Conservation (phyloP, 2,329 filamentous ascomycete genomes). For the Plectosphaerella cucumerina region DNA sequence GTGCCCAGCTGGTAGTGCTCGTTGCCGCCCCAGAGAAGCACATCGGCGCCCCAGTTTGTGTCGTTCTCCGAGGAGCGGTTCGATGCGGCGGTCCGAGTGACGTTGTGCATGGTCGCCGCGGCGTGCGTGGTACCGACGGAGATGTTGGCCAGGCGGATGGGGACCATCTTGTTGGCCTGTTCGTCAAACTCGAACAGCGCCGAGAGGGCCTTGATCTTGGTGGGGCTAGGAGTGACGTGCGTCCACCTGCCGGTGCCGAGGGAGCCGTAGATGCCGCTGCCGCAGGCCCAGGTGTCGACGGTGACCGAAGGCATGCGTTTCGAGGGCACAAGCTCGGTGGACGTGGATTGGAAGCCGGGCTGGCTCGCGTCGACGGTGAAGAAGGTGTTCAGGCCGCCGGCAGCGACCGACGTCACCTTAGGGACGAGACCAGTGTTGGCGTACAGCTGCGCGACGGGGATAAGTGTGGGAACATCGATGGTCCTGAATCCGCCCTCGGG, state of each 20-base stretch:
- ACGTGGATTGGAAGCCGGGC: slow-evolving; percentile 33
- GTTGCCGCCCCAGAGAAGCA: slow-evolving; percentile 92
- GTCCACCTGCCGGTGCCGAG: slow-evolving; percentile 88
- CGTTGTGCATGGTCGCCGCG: slow-evolving; percentile 78
- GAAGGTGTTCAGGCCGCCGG: slow-evolving; percentile 83
- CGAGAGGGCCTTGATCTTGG: slow-evolving; percentile 78
- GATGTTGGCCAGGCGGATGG: slow-evolving; percentile 72
- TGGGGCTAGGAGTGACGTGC: slow-evolving; percentile 72
- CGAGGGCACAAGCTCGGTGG: slow-evolving; percentile 19
- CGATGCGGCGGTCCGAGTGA: slow-evolving; percentile 60
- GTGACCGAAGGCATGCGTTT: slow-evolving; percentile 40
- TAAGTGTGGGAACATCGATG: slow-evolving; percentile 64
- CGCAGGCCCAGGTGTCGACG: slow-evolving; percentile 82
- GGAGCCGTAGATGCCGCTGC: slow-evolving; percentile 77
- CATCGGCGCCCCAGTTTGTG: slow-evolving; percentile 84
- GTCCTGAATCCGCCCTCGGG: slow-evolving; percentile 56
- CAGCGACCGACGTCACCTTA: slow-evolving; percentile 72
- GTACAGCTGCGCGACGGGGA: slow-evolving; percentile 73
- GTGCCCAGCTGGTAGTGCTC: slow-evolving; percentile 92
- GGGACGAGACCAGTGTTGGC: slow-evolving; percentile 57
- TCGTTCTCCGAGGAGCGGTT: slow-evolving; percentile 55
- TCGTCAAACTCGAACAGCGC: slow-evolving; percentile 88
- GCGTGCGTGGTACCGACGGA: slow-evolving; percentile 78
- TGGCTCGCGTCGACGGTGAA: slow-evolving; percentile 77
- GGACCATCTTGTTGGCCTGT: slow-evolving; percentile 56